These are phyloP conservation scores for Nakaseomyces uthaithaninus DNA, from an alignment of 1,139 yeast species.

Conservation along the genomic window DNA sequence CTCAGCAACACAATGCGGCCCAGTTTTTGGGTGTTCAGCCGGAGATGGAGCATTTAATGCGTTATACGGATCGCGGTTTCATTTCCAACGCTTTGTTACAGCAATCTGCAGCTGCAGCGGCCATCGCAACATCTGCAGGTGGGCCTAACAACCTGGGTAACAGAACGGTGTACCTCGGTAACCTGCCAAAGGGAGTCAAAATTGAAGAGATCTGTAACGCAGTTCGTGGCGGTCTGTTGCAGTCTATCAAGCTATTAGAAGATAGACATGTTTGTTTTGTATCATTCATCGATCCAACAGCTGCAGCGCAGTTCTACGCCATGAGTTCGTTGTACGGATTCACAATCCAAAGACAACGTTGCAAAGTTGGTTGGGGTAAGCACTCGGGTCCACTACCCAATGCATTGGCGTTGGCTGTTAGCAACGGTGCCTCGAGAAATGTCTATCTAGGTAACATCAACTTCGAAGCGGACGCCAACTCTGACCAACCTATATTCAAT, in stretches of 20 bases:
- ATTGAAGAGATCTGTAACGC: slow-evolving; percentile 90
- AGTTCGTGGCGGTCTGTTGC: slow-evolving; percentile 86
- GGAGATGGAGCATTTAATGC: slow-evolving; percentile 66
- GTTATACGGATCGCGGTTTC: slow-evolving; percentile 54
- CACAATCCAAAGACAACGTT: slow-evolving; percentile 67
- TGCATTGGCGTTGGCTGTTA: slow-evolving; percentile 73
- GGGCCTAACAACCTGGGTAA: slow-evolving; percentile 81
- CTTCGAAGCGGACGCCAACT: slow-evolving; percentile 28
- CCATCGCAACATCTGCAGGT: slow-evolving; percentile 70
- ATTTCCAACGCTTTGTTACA: slow-evolving; percentile 42
- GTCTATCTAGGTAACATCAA: slow-evolving; percentile 73
- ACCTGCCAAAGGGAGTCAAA: slow-evolving; percentile 75
- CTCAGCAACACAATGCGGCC: slow-evolving; percentile 96
- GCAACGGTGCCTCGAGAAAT: slow-evolving; percentile 90
- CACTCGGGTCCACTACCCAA: slow-evolving; percentile 87
- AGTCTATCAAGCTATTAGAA: slow-evolving; percentile 59
- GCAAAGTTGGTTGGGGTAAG: slow-evolving; percentile 95
- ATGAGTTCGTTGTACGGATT: slow-evolving; percentile 78
- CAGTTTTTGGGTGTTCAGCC: slow-evolving; percentile 88
- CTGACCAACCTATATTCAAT: slow-evolving; percentile 24
- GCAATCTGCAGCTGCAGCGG: slow-evolving; percentile 72
- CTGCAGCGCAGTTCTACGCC: slow-evolving; percentile 91
- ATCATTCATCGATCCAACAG: slow-evolving; percentile 82
- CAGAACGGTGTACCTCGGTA: slow-evolving; percentile 85
- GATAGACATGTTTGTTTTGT: slow-evolving; percentile 91